phyloP scores from a whole-genome alignment of 352 stramenopile species.

The Phytophthora fragariae region DNA sequence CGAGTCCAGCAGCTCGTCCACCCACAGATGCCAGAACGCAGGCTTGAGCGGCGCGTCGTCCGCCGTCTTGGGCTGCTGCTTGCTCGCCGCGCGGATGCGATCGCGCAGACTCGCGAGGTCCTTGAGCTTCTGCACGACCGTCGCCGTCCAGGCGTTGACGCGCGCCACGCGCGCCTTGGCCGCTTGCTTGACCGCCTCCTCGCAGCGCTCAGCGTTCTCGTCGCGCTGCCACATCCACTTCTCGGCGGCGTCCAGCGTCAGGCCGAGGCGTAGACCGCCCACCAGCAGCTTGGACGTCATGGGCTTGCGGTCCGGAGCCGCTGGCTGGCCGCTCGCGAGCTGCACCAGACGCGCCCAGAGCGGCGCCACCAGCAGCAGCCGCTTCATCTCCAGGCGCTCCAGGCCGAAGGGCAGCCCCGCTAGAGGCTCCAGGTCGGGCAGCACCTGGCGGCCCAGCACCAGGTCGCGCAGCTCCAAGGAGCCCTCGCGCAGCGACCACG shows the following conservation, averaged over 20 bases:
- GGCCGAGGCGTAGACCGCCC: slow-evolving; percentile 56
- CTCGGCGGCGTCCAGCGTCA: slow-evolving; percentile 69
- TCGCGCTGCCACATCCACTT: slow-evolving; percentile 82
- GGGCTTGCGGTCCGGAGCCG: slow-evolving; percentile 14
- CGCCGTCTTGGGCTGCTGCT: slow-evolving; percentile 22
- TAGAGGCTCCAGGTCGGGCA: slow-evolving; percentile 67
- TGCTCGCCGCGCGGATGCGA: slow-evolving; percentile 41
- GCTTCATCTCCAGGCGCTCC: slow-evolving; percentile 67
- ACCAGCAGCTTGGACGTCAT: slow-evolving; percentile 66
- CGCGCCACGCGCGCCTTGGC: slow-evolving; percentile 54
- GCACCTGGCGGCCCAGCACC: slow-evolving; percentile 45
- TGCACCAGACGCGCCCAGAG: slow-evolving; percentile 46
- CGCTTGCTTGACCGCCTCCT: slow-evolving; percentile 65
- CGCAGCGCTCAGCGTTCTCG: slow-evolving; percentile 67
- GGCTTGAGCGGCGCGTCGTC: slow-evolving; percentile 33
- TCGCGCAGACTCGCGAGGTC: slow-evolving; percentile 51
- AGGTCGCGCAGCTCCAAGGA: slow-evolving; percentile 71
- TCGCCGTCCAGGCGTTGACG: slow-evolving; percentile 65
- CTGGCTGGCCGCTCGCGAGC: slow-evolving; percentile 20
- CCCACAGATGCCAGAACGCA: slow-evolving; percentile 61
- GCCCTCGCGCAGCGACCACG: slow-evolving; percentile 71
- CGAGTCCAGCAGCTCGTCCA: slow-evolving; percentile 79
- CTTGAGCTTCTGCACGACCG: slow-evolving; percentile 72
- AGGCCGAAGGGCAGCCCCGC: slow-evolving; percentile 68
- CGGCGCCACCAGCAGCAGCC: slow-evolving; percentile 63